A percentile compares a stretch with the other conserved stretches of the same genome.
phyloP scores from a whole-genome alignment of 2,329 filamentous ascomycete species.

The Epichloe bromicola region DNA sequence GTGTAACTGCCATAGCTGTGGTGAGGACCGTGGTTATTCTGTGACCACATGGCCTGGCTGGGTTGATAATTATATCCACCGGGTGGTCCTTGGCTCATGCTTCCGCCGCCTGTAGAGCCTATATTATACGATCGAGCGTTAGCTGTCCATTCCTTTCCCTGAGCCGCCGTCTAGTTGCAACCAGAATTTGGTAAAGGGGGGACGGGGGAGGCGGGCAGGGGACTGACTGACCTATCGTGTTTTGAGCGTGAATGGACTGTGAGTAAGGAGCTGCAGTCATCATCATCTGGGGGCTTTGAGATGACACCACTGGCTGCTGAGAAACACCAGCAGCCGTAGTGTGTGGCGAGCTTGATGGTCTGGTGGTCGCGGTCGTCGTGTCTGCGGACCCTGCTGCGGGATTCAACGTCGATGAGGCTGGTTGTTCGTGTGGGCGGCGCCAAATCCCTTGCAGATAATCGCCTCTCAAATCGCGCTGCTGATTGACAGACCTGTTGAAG shows the following conservation, averaged over 20 bases:
- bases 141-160: not conserved
- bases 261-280: slow-evolving; percentile 54
- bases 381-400: slow-evolving; percentile 34
- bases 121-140: slow-evolving; percentile 12
- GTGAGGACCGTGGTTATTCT: slow-evolving; percentile 51
- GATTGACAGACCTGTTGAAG: slow-evolving; percentile 73
- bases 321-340: slow-evolving; percentile 39
- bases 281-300: slow-evolving; percentile 54
- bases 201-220: not conserved
- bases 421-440: slow-evolving; percentile 70
- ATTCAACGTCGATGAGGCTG: slow-evolving; percentile 34
- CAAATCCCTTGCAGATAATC: slow-evolving; percentile 74
- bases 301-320: slow-evolving; percentile 44
- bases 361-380: slow-evolving; percentile 33
- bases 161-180: too few relatives aligned
- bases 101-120: slow-evolving; percentile 36
- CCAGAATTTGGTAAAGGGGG: not conserved
- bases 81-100: slow-evolving; percentile 37
- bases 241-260: slow-evolving; percentile 58
- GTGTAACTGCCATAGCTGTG: slow-evolving; percentile 40
- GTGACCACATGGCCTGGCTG: slow-evolving; percentile 49
- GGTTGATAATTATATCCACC: slow-evolving; percentile 54
- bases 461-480: slow-evolving; percentile 64
- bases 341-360: slow-evolving; percentile 46
- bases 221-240: slow-evolving; percentile 55